Base-by-base conservation (phyloP, 768 basidiomycete species). In the Naganishia antarctica region DNA sequence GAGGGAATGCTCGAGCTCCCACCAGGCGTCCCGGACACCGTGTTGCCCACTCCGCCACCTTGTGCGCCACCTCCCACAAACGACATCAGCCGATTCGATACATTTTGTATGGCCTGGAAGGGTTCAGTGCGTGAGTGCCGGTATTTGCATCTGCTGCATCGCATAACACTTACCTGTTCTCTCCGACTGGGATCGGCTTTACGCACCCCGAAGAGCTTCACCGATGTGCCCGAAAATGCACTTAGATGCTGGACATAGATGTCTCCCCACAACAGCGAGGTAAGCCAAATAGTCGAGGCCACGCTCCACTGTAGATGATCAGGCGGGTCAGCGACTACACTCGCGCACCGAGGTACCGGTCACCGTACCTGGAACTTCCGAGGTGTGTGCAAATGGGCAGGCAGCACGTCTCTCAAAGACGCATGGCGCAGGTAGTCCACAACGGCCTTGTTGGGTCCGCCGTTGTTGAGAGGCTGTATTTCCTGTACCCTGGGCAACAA, bases 191-290 rank as follows among this genome's bases (percentile, higher is more conserved):
- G 60, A 15, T 48, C 65, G 21, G 88, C 83, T 68, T 93, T 91
- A 74, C 91, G 93, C 63, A 96, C 89, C 57, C 91, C 84, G 80
- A 97, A 97, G 58, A 97, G 77, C 44, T 89, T 85, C 29, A 96
- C 90, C 51, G 85, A 87, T 15, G 92, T 96, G 21, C 85, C 84
- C 69, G 89, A 90, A 91, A 93, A 97, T 1, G 88, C 88, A 1
- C 86, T 84, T 85, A 93, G 88, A 5, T 87, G 88, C 49, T 88
- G 86, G 23, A 96, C 88, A 73, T 93, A 99, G 21, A 94, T 84
- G 74, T 93, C 90, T 43, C 96, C 93, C 92, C 94, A 99, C 23
- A 93, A 86, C 60, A 97, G 79, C 0, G 90, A 91, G 4, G 91
- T 89, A 40, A 94, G 81, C 94, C 96, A 97, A 18, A 92, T 83